Conservation (phyloP, 1,139 yeast species). For the Meyerozyma elateridarum region DNA sequence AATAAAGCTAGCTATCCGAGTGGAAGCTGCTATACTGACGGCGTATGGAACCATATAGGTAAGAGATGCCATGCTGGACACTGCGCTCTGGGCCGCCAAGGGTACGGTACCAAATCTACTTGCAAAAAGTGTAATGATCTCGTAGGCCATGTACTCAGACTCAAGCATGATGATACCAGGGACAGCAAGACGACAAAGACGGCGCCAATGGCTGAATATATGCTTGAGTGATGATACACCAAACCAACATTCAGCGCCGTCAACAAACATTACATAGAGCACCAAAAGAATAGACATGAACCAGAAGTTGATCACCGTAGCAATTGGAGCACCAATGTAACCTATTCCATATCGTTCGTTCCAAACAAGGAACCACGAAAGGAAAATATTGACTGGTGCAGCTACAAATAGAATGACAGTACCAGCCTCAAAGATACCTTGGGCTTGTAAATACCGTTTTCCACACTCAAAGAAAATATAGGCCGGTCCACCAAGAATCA, state of each 20-base stretch:
- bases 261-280: slow-evolving; percentile 51
- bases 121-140: slow-evolving; percentile 64
- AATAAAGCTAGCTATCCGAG: slow-evolving; percentile 81
- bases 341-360: slow-evolving; percentile 56
- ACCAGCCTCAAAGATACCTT: slow-evolving; percentile 89
- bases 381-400: slow-evolving; percentile 71
- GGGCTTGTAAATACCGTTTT: slow-evolving; percentile 83
- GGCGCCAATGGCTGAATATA: slow-evolving; percentile 58
- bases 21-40: slow-evolving; percentile 78
- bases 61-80: slow-evolving; percentile 74
- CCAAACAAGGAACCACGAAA: slow-evolving; percentile 82
- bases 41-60: slow-evolving; percentile 89
- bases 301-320: slow-evolving; percentile 69
- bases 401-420: slow-evolving; percentile 71
- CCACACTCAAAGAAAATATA: slow-evolving; percentile 79
- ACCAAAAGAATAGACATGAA: slow-evolving; percentile 53
- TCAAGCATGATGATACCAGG: slow-evolving; percentile 75
- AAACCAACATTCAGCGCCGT: slow-evolving; percentile 71
- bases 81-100: slow-evolving; percentile 85
- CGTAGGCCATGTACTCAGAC: slow-evolving; percentile 72
- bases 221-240: slow-evolving; percentile 45
- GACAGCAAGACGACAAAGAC: slow-evolving; percentile 53
- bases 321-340: slow-evolving; percentile 68
- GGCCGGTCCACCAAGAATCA: slow-evolving; percentile 78
- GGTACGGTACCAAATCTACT: slow-evolving; percentile 79